Base-by-base conservation (phyloP, 345 rosid species). In the Ceriops tagal region DNA sequence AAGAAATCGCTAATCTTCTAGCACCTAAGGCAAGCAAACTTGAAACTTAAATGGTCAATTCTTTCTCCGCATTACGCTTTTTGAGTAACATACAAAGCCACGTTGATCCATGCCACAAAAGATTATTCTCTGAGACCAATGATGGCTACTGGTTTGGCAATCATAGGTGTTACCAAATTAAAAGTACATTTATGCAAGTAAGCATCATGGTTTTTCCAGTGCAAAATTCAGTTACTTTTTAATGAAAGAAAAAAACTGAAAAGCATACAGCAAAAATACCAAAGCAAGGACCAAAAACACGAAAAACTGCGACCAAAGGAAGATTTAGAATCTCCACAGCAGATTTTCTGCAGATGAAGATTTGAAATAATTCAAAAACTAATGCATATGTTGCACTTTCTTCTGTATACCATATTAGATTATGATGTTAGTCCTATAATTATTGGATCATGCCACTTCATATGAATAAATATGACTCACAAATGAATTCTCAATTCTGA, bases 1-100 rank as follows among this genome's bases (percentile, higher is more conserved):
- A 67, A 24, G 69, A 64, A 73, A 73, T 61, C 19, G 60, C 46
- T 76, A 31, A 75, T 73, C 65, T 61, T 64, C 49, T 24, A 34
- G 43, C 13, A 31, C 39, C 47, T 26, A 15, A 30, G 22, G 64
- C 43, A 46, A 53, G 26, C 24, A 55, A 20, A 63, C 46, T 61
- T 37, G 46, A 66, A 51, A 39, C 34, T 68, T 61, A 62, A 21
- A 65, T 28, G 1, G 5, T 1, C 4, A 47, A 61, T 22, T 53
- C 62, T 13, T 56, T 2, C 58, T 55, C 57, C 19, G 56, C 26
- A 9, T 62, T 21, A 7, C 5, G 15, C 30, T 53, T 55, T 22
- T 65, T 19, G 1, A 64, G 51, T 15, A 65, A 18, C 4, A 19
- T 20, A 18, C 43, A 57, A 61, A 2, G 64, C 64, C 64, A 55